A percentile compares a stretch with the other conserved stretches of the same genome.
phyloP scores from a whole-genome alignment of 208 protist species.

The Trypanosoma platydactyli region DNA sequence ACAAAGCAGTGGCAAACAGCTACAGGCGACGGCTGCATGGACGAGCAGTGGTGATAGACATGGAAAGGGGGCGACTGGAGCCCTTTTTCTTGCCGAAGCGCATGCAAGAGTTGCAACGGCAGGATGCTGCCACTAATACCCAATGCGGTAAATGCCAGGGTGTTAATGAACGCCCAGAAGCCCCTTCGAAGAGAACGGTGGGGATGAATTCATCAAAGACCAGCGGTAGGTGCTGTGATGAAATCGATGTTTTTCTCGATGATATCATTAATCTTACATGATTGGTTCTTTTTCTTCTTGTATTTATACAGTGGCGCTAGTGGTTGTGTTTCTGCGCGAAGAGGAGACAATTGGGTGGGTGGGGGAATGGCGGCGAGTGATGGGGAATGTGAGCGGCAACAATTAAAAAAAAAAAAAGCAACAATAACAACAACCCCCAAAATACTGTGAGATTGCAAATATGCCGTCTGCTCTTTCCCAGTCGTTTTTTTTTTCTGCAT shows the following conservation, averaged over 20 bases:
- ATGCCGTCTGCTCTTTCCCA: too few relatives aligned
- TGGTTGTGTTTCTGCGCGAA: not conserved
- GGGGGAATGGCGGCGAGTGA: not conserved
- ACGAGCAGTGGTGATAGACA: constrained; percentile 56
- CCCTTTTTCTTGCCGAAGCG: constrained; percentile 65
- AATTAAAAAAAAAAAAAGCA: too few relatives aligned
- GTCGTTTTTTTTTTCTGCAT: not conserved
- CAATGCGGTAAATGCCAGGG: not conserved
- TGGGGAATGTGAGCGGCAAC: too few relatives aligned
- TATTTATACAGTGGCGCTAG: not conserved
- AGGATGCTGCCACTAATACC: not conserved
- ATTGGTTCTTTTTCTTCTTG: not conserved
- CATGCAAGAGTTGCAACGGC: constrained; percentile 29
- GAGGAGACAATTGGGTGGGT: not conserved
- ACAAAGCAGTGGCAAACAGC: constrained; percentile 50
- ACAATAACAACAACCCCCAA: too few relatives aligned
- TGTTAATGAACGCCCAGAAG: not conserved
- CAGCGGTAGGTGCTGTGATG: constrained; percentile 5
- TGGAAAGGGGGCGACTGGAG: constrained; percentile 70
- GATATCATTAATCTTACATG: constrained; percentile 54
- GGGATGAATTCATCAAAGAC: not conserved
- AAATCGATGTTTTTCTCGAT: constrained; percentile 66
- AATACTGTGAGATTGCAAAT: too few relatives aligned
- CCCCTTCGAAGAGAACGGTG: not conserved
- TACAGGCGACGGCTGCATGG: constrained; percentile 69